Evolutionary conservation across 2,329 filamentous ascomycete genomes (phyloP), one percentile per base, ranked within the genome.

Genomic region (Colletotrichum sp.): DNA sequence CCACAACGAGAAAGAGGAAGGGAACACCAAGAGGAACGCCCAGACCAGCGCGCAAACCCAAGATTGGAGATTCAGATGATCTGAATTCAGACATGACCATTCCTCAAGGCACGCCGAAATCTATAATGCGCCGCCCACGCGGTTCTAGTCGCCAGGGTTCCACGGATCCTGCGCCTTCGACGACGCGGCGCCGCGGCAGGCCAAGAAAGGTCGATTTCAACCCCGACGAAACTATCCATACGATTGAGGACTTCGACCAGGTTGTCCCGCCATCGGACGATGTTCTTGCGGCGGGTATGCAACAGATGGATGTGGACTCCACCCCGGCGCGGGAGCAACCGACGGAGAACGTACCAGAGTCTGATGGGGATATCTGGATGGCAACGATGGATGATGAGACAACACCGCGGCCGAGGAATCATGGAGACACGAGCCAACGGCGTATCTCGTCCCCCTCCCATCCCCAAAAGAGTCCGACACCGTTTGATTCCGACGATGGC

Each of bases 311-410:
- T 69, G 79, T 83, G 34, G 81, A 83, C 28, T 78, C 76, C 6
- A 80, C 80, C 49, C 79, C 81, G 18, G 80, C 80, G 13, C 66
- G 63, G 21, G 69, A 69, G 49, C 72, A 55, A 26, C 24, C 65
- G 28, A n/a, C 32, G 24, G 49, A 30, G 12, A 63, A 30, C n/a
- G 13, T 76, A 6, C 72, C 79, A 4, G 81, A 82, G n/a, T 80
- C 78, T n/a, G 82, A 86, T 44, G 86, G 86, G 0, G 88, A 89
- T 78, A 85, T 89, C 24, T 89, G 88, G 88, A 85, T 89, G 79
- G 83, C 84, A 32, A 85, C 85, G 8, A 60, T 87, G 49, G 85
- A 85, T 2, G 82, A 88, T 55, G 81, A 86, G 36, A 79, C 81
- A 16, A 86, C 85, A 0, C 86, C 86, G 10, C 81, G 79, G 28